phyloP scores from a whole-genome alignment of 2,329 filamentous ascomycete species.

The Aspergillus viridinutans region DNA sequence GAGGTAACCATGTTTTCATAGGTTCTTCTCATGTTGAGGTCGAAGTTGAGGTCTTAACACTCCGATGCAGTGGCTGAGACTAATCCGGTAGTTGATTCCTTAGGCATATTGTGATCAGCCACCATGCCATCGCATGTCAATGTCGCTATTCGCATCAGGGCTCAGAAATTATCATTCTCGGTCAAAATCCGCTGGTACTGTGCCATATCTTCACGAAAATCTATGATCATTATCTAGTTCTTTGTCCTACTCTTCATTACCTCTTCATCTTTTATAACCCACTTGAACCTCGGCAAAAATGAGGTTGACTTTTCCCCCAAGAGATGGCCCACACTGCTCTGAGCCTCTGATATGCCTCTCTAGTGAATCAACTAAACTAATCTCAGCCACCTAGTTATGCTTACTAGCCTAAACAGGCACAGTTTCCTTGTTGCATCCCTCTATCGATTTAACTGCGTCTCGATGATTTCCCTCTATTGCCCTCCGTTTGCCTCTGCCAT shows the following conservation, averaged over 20 bases:
- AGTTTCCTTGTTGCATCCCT: not conserved
- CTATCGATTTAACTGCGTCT: not conserved
- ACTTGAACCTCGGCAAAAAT: not conserved
- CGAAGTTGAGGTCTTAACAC: not conserved
- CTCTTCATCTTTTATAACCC: not conserved
- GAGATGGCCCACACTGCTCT: not conserved
- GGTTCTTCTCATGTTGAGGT: not conserved
- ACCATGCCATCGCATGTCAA: not conserved
- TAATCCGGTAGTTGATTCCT: not conserved
- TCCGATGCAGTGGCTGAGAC: not conserved
- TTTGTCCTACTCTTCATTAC: not conserved
- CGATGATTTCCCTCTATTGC: not conserved
- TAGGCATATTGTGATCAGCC: not conserved
- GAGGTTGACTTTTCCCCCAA: not conserved
- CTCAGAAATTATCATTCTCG: not conserved
- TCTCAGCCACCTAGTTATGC: not conserved
- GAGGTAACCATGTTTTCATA: not conserved
- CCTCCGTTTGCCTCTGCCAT: not conserved
- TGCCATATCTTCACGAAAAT: not conserved
- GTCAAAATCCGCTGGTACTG: not conserved
- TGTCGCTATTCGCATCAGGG: not conserved
- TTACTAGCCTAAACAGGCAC: not conserved
- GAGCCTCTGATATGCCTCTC: not conserved
- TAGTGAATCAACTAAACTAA: not conserved
- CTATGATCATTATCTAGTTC: not conserved